Percentiles rank a stretch among this genome's conserved stretches.
These are phyloP conservation scores for Chaetothyriales sp. DNA, from an alignment of 2,329 filamentous ascomycete species.

Conservation along the genomic window DNA sequence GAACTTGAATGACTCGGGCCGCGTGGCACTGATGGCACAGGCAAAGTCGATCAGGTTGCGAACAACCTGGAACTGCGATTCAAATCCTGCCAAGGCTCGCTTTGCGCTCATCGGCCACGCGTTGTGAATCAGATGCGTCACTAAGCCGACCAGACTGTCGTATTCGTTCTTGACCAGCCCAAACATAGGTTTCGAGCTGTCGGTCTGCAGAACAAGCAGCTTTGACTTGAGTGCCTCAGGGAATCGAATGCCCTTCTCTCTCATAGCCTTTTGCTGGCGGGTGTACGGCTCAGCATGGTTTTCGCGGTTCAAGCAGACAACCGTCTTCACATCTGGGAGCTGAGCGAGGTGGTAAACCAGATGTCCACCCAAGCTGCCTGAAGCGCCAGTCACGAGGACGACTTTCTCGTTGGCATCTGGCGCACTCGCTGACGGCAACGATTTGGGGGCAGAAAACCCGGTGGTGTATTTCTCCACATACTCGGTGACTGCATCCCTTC, in stretches of 20 bases:
- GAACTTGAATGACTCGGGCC: conserved; percentile 13
- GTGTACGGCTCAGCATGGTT: conserved; percentile 16
- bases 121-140: conserved; percentile 40
- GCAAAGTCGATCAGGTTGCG: conserved; percentile 36
- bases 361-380: conserved; percentile 28
- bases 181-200: conserved; percentile 34
- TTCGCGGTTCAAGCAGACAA: conserved; percentile 35
- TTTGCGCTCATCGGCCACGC: conserved; percentile 43
- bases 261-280: conserved; percentile 25
- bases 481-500: conserved; percentile 11
- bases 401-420: conserved; percentile 6
- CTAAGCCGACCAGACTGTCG: conserved; percentile 21
- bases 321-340: conserved; percentile 19
- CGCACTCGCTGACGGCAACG: not conserved
- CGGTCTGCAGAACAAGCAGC: conserved; percentile 33
- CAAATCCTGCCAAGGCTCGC: conserved; percentile 35
- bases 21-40: conserved; percentile 18
- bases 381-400: conserved; percentile 30
- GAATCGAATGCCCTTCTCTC: conserved; percentile 17
- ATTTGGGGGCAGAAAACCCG: conserved; percentile 10
- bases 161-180: conserved; percentile 32
- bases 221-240: conserved; percentile 21
- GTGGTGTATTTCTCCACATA: conserved; percentile 17
- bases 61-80: conserved; percentile 33
- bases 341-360: conserved; percentile 24